These are phyloP conservation scores for Beauveria asiatica DNA, from an alignment of 2,329 filamentous ascomycete genomes.

Conservation along the genomic window DNA sequence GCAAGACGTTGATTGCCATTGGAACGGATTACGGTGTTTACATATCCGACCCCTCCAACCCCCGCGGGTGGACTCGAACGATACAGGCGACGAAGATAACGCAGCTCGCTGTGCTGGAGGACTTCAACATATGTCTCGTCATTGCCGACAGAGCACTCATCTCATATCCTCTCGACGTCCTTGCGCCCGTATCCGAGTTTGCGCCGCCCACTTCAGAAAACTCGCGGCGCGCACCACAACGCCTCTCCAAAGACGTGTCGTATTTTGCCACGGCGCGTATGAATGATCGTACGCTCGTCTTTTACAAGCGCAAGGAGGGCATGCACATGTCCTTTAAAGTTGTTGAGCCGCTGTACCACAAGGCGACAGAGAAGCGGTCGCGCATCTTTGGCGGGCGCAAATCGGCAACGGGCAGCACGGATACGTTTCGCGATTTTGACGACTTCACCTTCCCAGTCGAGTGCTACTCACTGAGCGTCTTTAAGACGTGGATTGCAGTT, in stretches of 20 bases:
- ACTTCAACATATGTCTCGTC: conserved; percentile 86
- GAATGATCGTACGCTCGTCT: conserved; percentile 90
- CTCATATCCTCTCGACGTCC: conserved; percentile 85
- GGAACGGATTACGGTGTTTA: conserved; percentile 94
- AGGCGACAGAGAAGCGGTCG: conserved; percentile 74
- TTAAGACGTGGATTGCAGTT: conserved; percentile 88
- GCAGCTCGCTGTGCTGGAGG: conserved; percentile 89
- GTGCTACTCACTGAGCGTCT: conserved; percentile 90
- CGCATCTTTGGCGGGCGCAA: conserved; percentile 55
- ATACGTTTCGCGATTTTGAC: conserved; percentile 96
- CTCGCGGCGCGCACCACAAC: conserved; percentile 78
- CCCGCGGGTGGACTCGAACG: conserved; percentile 82
- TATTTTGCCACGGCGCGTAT: conserved; percentile 95
- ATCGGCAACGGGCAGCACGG: conserved; percentile 62
- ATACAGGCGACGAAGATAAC: conserved; percentile 72
- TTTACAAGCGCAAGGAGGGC: conserved; percentile 94
- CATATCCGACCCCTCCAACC: conserved; percentile 79
- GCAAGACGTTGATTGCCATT: conserved; percentile 82
- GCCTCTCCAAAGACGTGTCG: conserved; percentile 84
- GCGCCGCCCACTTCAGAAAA: conserved; percentile 60
- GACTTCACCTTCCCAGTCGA: conserved; percentile 97
- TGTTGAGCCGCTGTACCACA: conserved; percentile 90
- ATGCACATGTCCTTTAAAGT: conserved; percentile 94
- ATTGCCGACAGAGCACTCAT: conserved; percentile 87
- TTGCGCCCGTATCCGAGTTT: conserved; percentile 57